Evolutionary conservation across 192 early-diverging fungal genomes (phyloP), one percentile per base, ranked within the genome.

Genomic region (Podila minutissima): DNA sequence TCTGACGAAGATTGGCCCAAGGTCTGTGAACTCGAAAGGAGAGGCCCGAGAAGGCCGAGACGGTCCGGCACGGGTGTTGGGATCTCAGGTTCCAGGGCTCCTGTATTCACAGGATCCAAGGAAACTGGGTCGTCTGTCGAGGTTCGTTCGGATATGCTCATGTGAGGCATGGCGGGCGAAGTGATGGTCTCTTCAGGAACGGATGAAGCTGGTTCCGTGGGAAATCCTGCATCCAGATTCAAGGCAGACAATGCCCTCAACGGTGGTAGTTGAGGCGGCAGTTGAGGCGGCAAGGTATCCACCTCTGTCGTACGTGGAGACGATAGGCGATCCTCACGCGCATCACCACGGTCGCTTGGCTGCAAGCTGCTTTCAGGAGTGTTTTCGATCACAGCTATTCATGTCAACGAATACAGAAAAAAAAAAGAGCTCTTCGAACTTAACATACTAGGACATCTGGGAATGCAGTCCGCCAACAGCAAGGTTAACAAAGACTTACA

Each of bases 21-120:
- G 46, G 65, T 32, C 28, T 60, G 70, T 31, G 76, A 72, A 38
- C 64, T 37, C 17, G 76, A 67, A 8, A 79, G 66, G 26, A 79
- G 66, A 9, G 76, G 76, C 7, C 76, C 76, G 5, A 79, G 29
- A 8, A 79, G 62, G 15, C 59, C 76, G 5, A 72, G 66, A 7
- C 70, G 64, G 35, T 79, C 70, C 3, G 59, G 59, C 17, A 33
- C 28, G 1, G 22, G 70, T 24, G 64, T 31, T 10, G 64, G 33
- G 17, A 35, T 63, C 62, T 12, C 35, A 20, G 19, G 13, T 50
- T 32, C n/a, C 17, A 13, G n/a, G 5, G 50, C 15, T 15, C 29
- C 13, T 8, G 17, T 5, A 10, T 37, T 37, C 12, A 38, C 62
- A 17, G 41, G 41, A 10, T 37, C 35, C 13, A 46, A 46, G 15